These are phyloP conservation scores for Plectranthus barbatus DNA, from an alignment of 257 asterid genomes.

Conservation along the genomic window DNA sequence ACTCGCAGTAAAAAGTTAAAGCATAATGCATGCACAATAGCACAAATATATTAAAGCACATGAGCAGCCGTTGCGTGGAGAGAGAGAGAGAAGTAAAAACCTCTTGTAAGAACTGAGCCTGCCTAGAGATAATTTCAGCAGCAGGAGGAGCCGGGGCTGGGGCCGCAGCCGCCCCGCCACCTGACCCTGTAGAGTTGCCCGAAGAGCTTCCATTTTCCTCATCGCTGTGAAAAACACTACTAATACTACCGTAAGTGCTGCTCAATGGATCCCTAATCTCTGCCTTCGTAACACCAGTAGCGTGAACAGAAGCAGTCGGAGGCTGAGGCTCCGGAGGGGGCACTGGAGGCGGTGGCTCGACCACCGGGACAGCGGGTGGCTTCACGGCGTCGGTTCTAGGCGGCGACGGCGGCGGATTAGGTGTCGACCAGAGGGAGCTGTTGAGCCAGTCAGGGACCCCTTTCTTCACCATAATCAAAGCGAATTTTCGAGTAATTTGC, in stretches of 20 bases:
- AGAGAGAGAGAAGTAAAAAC: slow-evolving; percentile 17
- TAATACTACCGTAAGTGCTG: slow-evolving; percentile 19
- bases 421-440: slow-evolving; percentile 68
- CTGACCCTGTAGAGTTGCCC: slow-evolving; percentile 30
- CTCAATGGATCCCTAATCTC: slow-evolving; percentile 65
- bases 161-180: slow-evolving; percentile 23
- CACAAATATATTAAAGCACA: neutral
- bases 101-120: slow-evolving; percentile 75
- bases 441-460: slow-evolving; percentile 78
- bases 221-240: slow-evolving; percentile 29
- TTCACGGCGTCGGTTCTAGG: slow-evolving; percentile 17
- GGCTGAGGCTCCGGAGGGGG: slow-evolving; percentile 26
- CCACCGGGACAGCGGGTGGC: slow-evolving; percentile 21
- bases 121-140: slow-evolving; percentile 56
- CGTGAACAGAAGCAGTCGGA: slow-evolving; percentile 15
- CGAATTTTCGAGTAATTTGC: neutral
- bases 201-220: slow-evolving; percentile 48
- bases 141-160: slow-evolving; percentile 19
- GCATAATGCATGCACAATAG: neutral
- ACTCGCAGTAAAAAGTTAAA: neutral
- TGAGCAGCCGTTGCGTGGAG: neutral
- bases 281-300: slow-evolving; percentile 17
- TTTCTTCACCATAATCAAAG: slow-evolving; percentile 37
- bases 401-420: slow-evolving; percentile 26
- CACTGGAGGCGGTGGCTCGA: slow-evolving; percentile 29